Conservation (phyloP, 495 filamentous ascomycete genomes). For the Podospora fimiseda region DNA sequence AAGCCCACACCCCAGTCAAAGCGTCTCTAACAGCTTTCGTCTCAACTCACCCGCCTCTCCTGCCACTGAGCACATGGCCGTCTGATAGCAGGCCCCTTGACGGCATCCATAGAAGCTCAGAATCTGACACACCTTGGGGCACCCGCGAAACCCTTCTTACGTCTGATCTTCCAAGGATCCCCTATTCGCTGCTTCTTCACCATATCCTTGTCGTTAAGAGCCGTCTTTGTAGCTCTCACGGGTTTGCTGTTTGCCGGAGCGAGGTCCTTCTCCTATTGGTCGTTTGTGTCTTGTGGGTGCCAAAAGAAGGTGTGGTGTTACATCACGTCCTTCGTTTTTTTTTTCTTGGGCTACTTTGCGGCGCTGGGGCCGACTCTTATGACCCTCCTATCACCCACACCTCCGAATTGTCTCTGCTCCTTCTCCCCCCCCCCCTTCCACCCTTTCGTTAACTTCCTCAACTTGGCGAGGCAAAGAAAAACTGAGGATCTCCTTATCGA, state of each 20-base stretch:
- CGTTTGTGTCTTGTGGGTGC: conserved; percentile 3
- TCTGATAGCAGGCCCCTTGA: conserved; percentile 26
- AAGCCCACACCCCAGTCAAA: conserved; percentile 25
- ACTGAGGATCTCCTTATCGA: conserved; percentile 27
- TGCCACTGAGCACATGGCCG: conserved; percentile 16
- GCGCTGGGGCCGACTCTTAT: conserved; percentile 30
- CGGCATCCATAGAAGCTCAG: conserved; percentile 11
- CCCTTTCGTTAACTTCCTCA: conserved; percentile 13
- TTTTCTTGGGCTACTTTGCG: conserved; percentile 14
- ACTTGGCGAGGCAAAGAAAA: conserved; percentile 28
- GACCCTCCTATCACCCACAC: conserved; percentile 41
- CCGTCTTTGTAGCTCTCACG: not conserved
- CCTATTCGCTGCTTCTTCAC: not conserved
- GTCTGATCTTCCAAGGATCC: conserved; percentile 26
- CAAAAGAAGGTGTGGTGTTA: conserved; percentile 8
- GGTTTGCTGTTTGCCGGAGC: conserved; percentile 7
- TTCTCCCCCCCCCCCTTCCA: conserved; percentile 15
- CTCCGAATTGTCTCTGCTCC: conserved; percentile 13
- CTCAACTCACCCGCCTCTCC: conserved; percentile 33
- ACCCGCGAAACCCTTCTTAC: conserved; percentile 34
- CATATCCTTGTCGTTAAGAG: conserved; percentile 9
- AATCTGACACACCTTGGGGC: conserved; percentile 34
- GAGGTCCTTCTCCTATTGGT: conserved; percentile 3
- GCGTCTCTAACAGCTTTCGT: conserved; percentile 40
- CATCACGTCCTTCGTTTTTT: conserved; percentile 7